phyloP scores from a whole-genome alignment of 352 stramenopile species.

The Pythium vanterpoolii region DNA sequence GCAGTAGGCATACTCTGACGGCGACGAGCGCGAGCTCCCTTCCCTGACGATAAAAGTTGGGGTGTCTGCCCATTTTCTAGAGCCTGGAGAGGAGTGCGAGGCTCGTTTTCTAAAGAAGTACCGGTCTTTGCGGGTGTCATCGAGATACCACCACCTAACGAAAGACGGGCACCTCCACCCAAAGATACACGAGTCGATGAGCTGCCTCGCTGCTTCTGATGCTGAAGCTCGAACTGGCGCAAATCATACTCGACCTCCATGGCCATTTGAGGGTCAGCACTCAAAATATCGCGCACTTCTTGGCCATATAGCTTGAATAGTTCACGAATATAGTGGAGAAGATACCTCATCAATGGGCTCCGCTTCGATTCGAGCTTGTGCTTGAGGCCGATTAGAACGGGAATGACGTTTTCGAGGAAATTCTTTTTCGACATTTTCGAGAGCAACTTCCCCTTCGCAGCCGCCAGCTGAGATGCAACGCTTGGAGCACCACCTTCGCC shows the following conservation, averaged over 20 bases:
- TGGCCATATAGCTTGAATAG: slow-evolving; percentile 92
- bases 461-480: slow-evolving; percentile 72
- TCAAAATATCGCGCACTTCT: slow-evolving; percentile 93
- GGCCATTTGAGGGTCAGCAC: slow-evolving; percentile 90
- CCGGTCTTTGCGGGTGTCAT: slow-evolving; percentile 18
- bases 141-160: slow-evolving; percentile 11
- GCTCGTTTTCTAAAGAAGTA: not conserved
- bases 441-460: slow-evolving; percentile 91
- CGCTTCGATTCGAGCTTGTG: slow-evolving; percentile 91
- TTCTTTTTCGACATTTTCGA: slow-evolving; percentile 97
- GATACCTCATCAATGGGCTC: slow-evolving; percentile 91
- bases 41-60: slow-evolving; percentile 14
- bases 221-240: slow-evolving; percentile 69
- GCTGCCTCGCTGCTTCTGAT: slow-evolving; percentile 36
- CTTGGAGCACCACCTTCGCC: slow-evolving; percentile 23
- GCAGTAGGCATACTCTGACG: slow-evolving; percentile 47
- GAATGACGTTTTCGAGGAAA: slow-evolving; percentile 96
- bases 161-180: slow-evolving; percentile 14
- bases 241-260: slow-evolving; percentile 97
- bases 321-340: slow-evolving; percentile 94
- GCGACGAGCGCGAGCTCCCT: slow-evolving; percentile 11
- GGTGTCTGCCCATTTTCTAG: slow-evolving; percentile 16
- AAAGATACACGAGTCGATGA: slow-evolving; percentile 23
- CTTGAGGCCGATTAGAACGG: slow-evolving; percentile 95
- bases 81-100: slow-evolving; percentile 18